Evolutionary conservation across 768 basidiomycete genomes (phyloP), one percentile per base, ranked within the genome.

Genomic region (Scleroderma bovista): DNA sequence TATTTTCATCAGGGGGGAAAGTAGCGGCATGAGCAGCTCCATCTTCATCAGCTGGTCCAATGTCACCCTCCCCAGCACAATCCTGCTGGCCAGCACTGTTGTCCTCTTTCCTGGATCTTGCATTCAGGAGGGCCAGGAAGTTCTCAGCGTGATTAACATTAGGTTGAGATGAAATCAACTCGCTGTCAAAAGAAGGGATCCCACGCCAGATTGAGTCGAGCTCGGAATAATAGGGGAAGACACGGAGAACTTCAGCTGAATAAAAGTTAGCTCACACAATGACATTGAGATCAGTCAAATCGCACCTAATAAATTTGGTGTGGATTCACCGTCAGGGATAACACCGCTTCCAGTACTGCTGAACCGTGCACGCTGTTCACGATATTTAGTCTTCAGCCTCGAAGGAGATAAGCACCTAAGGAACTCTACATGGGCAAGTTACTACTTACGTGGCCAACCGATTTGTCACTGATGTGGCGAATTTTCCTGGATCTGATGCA

Each of bases 121-220:
- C n/a, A 9, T 39, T 39, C 17, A 39, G 16, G 8, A 39, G 37
- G 37, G 37, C 37, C 37, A 39, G 37, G n/a, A 17, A 39, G 37
- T 39, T 17, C 37, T 39, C n/a, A 10, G 37, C 37, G 17, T 39
- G 37, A 39, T 39, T 39, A n/a, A n/a, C 37, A 39, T 39, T 19
- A 4, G n/a, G 37, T 39, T 39, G 37, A 39, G 13, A 39, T 16
- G 37, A 39, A 11, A 39, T 17, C 17, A 29, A 9, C 9, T 29
- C 9, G 26, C 26, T 29, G 5, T 29, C 26, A 29, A 29, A 29
- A 29, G 26, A 29, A 29, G 26, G 26, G 26, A 29, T 29, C n/a
- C n/a, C n/a, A n/a, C n/a, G 20, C 50, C 52, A 57, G 40, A 57
- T 49, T 0, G 38, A 5, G 8, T 57, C 6, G 6, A 57, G 52